Base-by-base conservation (phyloP, 768 basidiomycete species). In the Kwoniella sp. region DNA sequence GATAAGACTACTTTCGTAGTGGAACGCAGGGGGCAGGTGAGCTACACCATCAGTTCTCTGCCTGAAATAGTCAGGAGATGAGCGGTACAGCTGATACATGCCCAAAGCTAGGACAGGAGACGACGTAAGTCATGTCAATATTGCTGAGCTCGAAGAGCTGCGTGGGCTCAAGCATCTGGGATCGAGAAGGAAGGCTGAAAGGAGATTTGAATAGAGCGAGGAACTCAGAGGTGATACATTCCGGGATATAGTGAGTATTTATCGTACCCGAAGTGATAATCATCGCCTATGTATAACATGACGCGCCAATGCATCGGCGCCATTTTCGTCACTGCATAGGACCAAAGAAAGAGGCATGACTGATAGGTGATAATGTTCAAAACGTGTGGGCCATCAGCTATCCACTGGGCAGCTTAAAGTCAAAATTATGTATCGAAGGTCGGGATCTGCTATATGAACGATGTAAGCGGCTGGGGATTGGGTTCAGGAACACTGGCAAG, bases 141-240 rank as follows among this genome's bases (percentile, higher is more conserved):
- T 29, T 48, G 15, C 13, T 17, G 28, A 5, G n/a, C n/a, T n/a
- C n/a, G n/a, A n/a, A n/a, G n/a, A n/a, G n/a, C n/a, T n/a, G n/a
- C n/a, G n/a, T n/a, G n/a, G n/a, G n/a, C n/a, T n/a, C n/a, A n/a
- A n/a, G n/a, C n/a, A n/a, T n/a, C n/a, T 47, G n/a, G 51, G 22
- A 54, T 61, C 45, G 38, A 26, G n/a, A n/a, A n/a, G n/a, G n/a
- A n/a, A n/a, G n/a, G n/a, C n/a, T n/a, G n/a, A n/a, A n/a, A n/a
- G n/a, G n/a, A n/a, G n/a, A 31, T 23, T 13, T 15, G 2, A 29
- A 22, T 59, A 93, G 93, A 78, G 93, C 91, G 45, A 87, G 94
- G 17, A 96, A 95, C 78, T 94, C 93, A 0, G 94, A 96, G 75
- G 94, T 98, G 25, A 90, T 97, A 28, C 94, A 97, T 82, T 89